These are phyloP conservation scores for Acer negundo DNA, from an alignment of 345 rosid species.

Conservation along the genomic window DNA sequence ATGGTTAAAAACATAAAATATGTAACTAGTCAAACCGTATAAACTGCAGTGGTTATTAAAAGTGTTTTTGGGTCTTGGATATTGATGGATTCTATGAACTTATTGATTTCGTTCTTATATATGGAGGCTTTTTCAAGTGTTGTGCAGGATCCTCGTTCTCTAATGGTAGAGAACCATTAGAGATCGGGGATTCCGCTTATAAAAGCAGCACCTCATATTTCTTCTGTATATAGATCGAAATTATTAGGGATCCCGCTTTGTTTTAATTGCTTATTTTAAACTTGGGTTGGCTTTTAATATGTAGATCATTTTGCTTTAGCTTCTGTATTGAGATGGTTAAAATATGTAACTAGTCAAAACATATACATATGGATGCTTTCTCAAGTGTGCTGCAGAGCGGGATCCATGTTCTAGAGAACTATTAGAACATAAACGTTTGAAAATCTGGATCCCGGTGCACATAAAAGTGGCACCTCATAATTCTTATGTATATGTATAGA, in stretches of 20 bases:
- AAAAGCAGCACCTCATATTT: too few species aligned
- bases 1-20: background rate
- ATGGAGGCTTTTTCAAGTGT: too few species aligned
- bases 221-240: too few species aligned
- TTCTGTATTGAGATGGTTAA: background rate
- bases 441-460: too few species aligned
- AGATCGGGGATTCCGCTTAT: too few species aligned
- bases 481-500: background rate
- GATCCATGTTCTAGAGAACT: too few species aligned
- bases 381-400: too few species aligned
- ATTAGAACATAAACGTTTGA: too few species aligned
- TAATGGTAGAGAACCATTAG: too few species aligned
- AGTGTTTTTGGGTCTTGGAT: background rate
- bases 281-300: background rate
- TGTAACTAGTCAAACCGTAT: background rate
- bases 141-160: too few species aligned
- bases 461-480: too few species aligned
- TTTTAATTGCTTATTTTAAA: background rate
- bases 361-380: background rate
- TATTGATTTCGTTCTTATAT: background rate
- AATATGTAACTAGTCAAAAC: background rate
- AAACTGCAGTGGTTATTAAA: background rate
- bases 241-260: too few species aligned
- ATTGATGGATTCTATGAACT: background rate
- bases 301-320: background rate